Evolutionary conservation across 129 eudicot species (phyloP).

Genomic region (Oenanthe sinensis): DNA sequence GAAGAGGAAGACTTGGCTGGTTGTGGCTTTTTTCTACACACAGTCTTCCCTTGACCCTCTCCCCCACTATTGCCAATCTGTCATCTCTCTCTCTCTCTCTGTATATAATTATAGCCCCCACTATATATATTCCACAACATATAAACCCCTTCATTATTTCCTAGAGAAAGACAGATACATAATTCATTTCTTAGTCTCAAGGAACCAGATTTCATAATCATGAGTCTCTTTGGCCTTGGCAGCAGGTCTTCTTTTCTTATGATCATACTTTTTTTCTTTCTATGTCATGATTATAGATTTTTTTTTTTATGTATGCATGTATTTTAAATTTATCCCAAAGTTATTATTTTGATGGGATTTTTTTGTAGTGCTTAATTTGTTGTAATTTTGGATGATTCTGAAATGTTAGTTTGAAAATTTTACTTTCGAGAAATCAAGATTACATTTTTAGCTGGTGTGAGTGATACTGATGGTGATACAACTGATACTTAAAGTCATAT

Average conservation of each 20-base stretch:
- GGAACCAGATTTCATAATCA: constrained; percentile 13
- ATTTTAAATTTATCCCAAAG: neutral
- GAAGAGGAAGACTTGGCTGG: constrained; percentile 10
- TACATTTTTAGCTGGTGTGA: neutral
- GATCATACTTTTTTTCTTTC: neutral
- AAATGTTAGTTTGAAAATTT: neutral
- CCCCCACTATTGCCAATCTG: constrained; percentile 22
- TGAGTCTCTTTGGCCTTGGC: constrained; percentile 68
- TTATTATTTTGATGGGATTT: neutral
- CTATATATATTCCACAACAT: neutral
- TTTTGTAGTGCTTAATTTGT: neutral
- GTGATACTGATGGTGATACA: neutral
- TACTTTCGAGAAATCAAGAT: neutral
- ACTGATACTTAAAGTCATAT: neutral
- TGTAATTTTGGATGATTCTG: neutral
- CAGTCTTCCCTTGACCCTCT: neutral
- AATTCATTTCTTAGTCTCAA: neutral
- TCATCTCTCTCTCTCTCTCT: constrained; percentile 1
- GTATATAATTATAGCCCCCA: neutral
- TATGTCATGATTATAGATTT: neutral
- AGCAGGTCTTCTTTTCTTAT: constrained; percentile 33
- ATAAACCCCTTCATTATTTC: neutral
- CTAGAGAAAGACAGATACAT: constrained; percentile 5
- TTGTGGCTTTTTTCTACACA: constrained; percentile 6
- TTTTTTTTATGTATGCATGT: neutral